A percentile compares a stretch with the other conserved stretches of the same genome.
Conservation (phyloP, 768 basidiomycete species). For the Termitomyces sp. region DNA sequence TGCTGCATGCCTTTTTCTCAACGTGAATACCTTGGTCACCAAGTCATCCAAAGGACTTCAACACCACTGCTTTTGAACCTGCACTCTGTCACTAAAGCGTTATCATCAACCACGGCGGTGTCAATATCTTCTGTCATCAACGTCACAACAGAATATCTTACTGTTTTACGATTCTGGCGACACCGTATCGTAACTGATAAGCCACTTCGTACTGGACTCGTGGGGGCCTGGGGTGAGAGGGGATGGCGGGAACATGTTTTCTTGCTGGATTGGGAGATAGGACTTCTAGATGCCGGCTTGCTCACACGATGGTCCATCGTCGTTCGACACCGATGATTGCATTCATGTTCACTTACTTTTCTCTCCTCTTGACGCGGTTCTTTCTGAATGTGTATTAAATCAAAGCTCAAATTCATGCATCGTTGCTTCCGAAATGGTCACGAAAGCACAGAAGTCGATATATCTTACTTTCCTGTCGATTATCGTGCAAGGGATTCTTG, state of each 20-base stretch:
- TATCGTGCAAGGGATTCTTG: not conserved
- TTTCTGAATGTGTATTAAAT: not conserved
- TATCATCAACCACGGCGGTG: slow-evolving; percentile 22
- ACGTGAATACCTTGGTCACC: slow-evolving; percentile 15
- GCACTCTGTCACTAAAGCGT: slow-evolving; percentile 28
- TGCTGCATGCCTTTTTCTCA: slow-evolving; percentile 40
- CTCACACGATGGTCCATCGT: slow-evolving; percentile 44
- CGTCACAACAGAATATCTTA: slow-evolving; percentile 30
- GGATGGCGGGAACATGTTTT: slow-evolving; percentile 44
- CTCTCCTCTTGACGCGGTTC: not conserved
- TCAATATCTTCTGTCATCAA: slow-evolving; percentile 31
- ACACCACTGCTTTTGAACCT: slow-evolving; percentile 33
- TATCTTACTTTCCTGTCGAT: not conserved
- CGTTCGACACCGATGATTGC: slow-evolving; percentile 17
- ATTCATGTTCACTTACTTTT: not conserved
- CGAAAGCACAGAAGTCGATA: not conserved
- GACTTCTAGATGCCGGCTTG: slow-evolving; percentile 36
- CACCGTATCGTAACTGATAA: slow-evolving; percentile 22
- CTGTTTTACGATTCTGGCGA: slow-evolving; percentile 18
- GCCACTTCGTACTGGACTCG: slow-evolving; percentile 19
- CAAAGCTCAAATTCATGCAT: not conserved
- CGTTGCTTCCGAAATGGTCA: too few species aligned
- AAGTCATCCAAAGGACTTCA: slow-evolving; percentile 20
- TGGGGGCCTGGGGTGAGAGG: slow-evolving; percentile 23
- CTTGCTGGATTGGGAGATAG: slow-evolving; percentile 47